These are phyloP conservation scores for Mycocentrospora acerina DNA, from an alignment of 2,329 filamentous ascomycete genomes.

Conservation along the genomic window DNA sequence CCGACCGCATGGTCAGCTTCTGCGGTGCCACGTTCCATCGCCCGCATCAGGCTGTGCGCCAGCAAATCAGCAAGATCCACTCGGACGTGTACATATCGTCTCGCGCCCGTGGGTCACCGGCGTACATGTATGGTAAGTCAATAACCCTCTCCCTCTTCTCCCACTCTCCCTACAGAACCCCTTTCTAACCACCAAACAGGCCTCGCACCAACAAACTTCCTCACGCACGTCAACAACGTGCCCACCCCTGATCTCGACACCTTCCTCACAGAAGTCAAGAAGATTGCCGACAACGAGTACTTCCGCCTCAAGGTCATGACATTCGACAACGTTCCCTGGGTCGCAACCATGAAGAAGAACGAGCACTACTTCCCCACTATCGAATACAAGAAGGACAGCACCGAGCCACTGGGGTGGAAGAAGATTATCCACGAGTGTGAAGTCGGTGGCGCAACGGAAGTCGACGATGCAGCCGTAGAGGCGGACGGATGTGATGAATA, in stretches of 20 bases:
- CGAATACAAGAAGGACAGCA: conserved; percentile 62
- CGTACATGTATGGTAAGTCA: conserved; percentile 48
- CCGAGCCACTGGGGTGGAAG: conserved; percentile 57
- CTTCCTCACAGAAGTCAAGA: conserved; percentile 78
- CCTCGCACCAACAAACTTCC: conserved; percentile 93
- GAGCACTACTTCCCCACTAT: conserved; percentile 85
- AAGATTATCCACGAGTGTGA: conserved; percentile 58
- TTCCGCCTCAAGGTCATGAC: conserved; percentile 97
- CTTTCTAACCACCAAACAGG: conserved; percentile 59
- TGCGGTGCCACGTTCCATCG: conserved; percentile 92
- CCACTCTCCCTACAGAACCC: conserved; percentile 75
- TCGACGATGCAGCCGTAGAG: conserved; percentile 31
- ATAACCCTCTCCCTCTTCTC: conserved; percentile 48
- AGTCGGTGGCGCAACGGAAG: conserved; percentile 38
- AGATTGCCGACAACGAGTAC: conserved; percentile 95
- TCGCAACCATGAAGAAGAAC: conserved; percentile 99
- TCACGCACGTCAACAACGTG: conserved; percentile 91
- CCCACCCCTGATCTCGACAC: conserved; percentile 77
- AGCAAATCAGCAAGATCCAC: conserved; percentile 95
- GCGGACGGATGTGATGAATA: conserved; percentile 26
- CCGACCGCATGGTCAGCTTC: conserved; percentile 87
- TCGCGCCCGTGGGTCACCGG: conserved; percentile 49
- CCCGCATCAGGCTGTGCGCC: conserved; percentile 92
- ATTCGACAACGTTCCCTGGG: conserved; percentile 97
- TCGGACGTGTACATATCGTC: conserved; percentile 96